Evolutionary conservation across 2,329 filamentous ascomycete genomes (phyloP), one percentile per base, ranked within the genome.

Genomic region (Neopestalotiopsis clavispora): DNA sequence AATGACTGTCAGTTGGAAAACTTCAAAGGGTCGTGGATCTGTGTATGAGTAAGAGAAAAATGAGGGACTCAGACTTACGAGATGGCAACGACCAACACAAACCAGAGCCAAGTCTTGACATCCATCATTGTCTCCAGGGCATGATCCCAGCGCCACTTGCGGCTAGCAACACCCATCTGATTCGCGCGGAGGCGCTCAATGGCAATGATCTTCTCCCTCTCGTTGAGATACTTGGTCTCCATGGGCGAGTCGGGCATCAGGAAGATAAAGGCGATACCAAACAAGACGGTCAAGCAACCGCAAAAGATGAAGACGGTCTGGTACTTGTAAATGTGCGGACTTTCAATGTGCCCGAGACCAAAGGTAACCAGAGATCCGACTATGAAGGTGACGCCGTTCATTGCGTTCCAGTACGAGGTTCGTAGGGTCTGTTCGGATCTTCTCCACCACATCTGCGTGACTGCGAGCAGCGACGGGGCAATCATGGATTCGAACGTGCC

Each of bases 101-200:
- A 81, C 75, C 92, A 90, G 5, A 91, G 77, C 0, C 84, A 85
- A 1, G 86, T 89, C 75, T 89, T 91, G 28, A 77, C 49, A 42
- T 78, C 75, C 1, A 71, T 70, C 5, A 76, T 71, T 2, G 75
- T 76, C 69, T 89, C 85, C 17, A 86, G 82, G 1, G 92, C 82
- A 71, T 96, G 93, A 28, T 87, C 84, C 80, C 86, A 83, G 84
- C 92, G 92, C 79, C 91, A 92, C 70, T 92, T 85, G 71, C 90
- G 89, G 70, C 89, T 92, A 1, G 90, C 91, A 17, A 92, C 90
- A 0, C 93, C 93, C 69, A 93, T 93, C 76, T 94, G 89, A 73
- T 95, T 95, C 28, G 89, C 84, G 0, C 92, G 85, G 5, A 95
- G 88, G 0, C 93, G 86, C 71, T 94, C 92, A 32, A 94, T 82